phyloP scores from a whole-genome alignment of 176 grass and related monocot species.

The Lolium perenne region DNA sequence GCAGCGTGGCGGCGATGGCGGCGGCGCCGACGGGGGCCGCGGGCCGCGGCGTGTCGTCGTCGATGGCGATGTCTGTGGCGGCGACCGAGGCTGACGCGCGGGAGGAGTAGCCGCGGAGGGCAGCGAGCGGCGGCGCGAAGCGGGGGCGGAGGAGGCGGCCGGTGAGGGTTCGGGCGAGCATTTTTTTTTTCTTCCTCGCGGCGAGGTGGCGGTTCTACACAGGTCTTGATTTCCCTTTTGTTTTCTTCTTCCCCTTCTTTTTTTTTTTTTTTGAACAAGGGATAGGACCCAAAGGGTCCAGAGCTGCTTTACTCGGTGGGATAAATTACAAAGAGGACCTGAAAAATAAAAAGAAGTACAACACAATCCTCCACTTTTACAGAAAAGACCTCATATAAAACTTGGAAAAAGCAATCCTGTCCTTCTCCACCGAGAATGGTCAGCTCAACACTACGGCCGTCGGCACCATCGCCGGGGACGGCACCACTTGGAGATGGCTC shows the following conservation, averaged over 20 bases:
- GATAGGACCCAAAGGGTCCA: too few species aligned
- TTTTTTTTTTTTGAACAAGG: too few species aligned
- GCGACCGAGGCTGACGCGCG: not conserved
- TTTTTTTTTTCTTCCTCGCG: conserved; percentile 7
- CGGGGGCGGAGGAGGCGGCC: conserved; percentile 26
- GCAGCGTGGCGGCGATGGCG: conserved; percentile 44
- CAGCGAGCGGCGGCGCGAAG: conserved; percentile 11
- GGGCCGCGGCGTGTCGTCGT: conserved; percentile 45
- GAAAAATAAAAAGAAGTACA: too few species aligned
- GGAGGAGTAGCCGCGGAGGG: conserved; percentile 22
- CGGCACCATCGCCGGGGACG: too few species aligned
- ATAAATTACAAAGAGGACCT: too few species aligned
- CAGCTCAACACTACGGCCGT: too few species aligned
- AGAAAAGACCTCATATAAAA: too few species aligned
- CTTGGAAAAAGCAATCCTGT: too few species aligned
- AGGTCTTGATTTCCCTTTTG: not conserved
- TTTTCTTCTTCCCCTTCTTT: not conserved
- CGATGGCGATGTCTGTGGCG: conserved; percentile 29
- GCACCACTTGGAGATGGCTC: too few species aligned
- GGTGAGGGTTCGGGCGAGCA: conserved; percentile 56
- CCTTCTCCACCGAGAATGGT: too few species aligned
- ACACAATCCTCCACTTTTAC: too few species aligned
- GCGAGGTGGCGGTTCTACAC: conserved; percentile 23
- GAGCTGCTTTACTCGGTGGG: too few species aligned
- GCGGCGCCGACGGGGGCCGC: not conserved